Base-by-base conservation (phyloP, 1,139 yeast genomes). In the Arxiozyma slooffiae region DNA sequence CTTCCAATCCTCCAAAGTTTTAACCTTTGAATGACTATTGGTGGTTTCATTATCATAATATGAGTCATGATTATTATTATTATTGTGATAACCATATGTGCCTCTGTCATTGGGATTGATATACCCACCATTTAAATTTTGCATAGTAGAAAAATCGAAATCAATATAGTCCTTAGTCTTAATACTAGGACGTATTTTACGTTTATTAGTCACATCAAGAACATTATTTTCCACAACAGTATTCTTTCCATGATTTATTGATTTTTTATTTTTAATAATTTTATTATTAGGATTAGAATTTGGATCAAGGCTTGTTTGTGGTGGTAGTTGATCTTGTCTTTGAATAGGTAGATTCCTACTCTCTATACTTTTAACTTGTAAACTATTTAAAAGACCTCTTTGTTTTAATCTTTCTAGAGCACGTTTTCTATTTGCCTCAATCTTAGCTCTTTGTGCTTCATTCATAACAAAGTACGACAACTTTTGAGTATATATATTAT, bases 81-180 rank as follows among this genome's bases (percentile, higher is more conserved):
- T 30, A 11, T 26, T 30, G n/a, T 30, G 36, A 30, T 30, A 30
- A 30, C n/a, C 14, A 14, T 30, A 30, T 30, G 14, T 45, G 38
- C 41, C 47, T 23, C 41, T 22, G 36, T 75, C 80, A 7, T 76
- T 73, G 14, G 75, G 76, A 22, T 70, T 71, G 47, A 90, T 73
- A 63, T 84, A 92, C 17, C 98, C 98, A 59, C 97, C 97, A 60
- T 80, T 78, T 2, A 88, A 73, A 62, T 94, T 97, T 56, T 80
- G 79, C 87, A 94, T 85, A 21, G 90, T 85, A 3, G 97, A 79
- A 58, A 94, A 79, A 67, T 94, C 96, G 68, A 82, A 94, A 57
- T 94, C 98, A 49, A 94, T 90, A 67, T 89, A 94, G 63, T 88
- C 88, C 44, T 75, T 71, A 46, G 76, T 78, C 52, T 75, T 72